Evolutionary conservation across 225 moss, liverwort and hornwort species (phyloP), one percentile per base, ranked within the genome.

Genomic region (Takakia lepidozioides): DNA sequence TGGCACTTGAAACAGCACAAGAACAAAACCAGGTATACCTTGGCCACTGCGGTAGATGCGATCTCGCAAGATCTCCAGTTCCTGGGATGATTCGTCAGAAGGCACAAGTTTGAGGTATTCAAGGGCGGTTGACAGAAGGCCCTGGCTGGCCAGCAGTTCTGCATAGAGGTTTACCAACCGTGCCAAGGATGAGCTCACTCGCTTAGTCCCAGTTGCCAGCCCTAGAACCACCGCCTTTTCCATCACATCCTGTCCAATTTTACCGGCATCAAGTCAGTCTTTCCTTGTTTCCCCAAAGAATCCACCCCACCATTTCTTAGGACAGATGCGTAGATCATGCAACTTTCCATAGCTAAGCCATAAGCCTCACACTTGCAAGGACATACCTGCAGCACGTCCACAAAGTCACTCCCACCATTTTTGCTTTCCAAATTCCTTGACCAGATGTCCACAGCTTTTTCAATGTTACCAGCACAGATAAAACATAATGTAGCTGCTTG

Each of bases 401-500:
- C 87, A 58, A 87, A 99, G 28, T 67, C 74, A 21, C 78, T 81
- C 56, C 87, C 85, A 23, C 77, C 87, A 51, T 73, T 78, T 39
- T 80, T 80, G 47, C 69, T 54, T 21, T 81, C 77, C 43, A 99
- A 66, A 38, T 73, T 69, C 37, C 91, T 85, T 51, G 98, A 91
- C 98, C 98, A 99, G 51, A 99, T 91, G 65, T 76, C 85, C 14
- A 87, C 98, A 2, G 85, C 77, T 63, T 81, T 91, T 55, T 85
- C 87, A 58, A 91, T 88, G 44, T 99, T 99, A 42, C 91, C 98
- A 51, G 98, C 82, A 76, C 98, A 99, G 46, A 99, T 85, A 38
- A 87, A 99, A 62, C 98, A 99, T 4, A 91, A 76, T 42, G 78
- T 91, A 15, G 98, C 98, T 48, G 91, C 91, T 69, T 88, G 72